A percentile compares a stretch with the other conserved stretches of the same genome.
Conservation (phyloP, 192 early-diverging fungal genomes). For the Mortierella antarctica region DNA sequence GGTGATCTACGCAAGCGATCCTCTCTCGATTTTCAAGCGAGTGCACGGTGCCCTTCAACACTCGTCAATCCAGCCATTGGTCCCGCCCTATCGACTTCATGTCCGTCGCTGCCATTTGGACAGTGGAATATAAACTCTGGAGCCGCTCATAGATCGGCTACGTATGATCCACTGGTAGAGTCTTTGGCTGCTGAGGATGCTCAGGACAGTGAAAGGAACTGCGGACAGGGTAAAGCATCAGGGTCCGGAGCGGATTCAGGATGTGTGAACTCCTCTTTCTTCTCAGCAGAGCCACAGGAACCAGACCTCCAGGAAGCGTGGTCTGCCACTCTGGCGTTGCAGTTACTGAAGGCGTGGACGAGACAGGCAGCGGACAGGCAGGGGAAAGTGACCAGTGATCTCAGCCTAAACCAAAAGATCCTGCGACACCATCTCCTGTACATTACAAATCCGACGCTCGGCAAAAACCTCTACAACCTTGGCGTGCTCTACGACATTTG, state of each 20-base stretch:
- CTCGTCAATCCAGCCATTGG: no score
- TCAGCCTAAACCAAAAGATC: conserved; percentile 13
- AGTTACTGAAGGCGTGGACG: conserved; percentile 30
- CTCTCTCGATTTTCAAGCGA: no score
- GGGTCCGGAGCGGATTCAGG: not conserved
- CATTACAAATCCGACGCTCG: conserved; percentile 35
- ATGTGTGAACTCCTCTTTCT: not conserved
- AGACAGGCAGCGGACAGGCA: not conserved
- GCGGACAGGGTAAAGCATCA: no score
- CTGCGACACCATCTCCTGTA: conserved; percentile 33
- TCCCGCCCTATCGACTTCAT: conserved; percentile 19
- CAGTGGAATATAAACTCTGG: not conserved
- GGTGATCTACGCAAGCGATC: no score
- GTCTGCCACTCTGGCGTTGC: conserved; percentile 14
- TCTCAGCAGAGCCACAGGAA: not conserved
- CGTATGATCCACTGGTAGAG: conserved; percentile 11
- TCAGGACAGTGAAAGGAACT: not conserved
- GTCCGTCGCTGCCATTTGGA: conserved; percentile 24
- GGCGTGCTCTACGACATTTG: conserved; percentile 37
- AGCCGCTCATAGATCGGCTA: not conserved
- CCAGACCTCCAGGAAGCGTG: conserved; percentile 26
- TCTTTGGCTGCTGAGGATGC: conserved; percentile 6
- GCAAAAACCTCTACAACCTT: conserved; percentile 45
- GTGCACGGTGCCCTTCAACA: no score
- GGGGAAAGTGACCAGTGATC: not conserved